phyloP scores from a whole-genome alignment of 257 asterid genomes.

The Oldenlandia corymbosa region DNA sequence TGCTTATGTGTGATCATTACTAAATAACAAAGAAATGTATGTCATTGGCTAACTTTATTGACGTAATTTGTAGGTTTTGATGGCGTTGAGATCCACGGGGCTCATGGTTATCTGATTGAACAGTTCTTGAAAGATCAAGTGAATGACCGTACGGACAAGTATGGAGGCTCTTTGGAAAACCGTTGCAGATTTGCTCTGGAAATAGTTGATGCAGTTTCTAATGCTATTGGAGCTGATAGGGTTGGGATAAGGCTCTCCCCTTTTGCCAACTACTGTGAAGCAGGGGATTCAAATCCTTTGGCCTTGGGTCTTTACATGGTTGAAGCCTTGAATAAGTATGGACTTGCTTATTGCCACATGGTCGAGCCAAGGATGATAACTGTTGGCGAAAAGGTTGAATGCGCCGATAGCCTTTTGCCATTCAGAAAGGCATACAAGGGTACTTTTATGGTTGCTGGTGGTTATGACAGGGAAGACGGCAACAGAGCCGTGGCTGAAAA shows the following conservation, averaged over 20 bases:
- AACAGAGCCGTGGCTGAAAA: conserved; percentile 47
- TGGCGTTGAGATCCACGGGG: conserved; percentile 77
- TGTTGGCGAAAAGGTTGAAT: conserved; percentile 18
- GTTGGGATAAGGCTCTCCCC: conserved; percentile 81
- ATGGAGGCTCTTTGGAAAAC: conserved; percentile 63
- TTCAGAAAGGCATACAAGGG: conserved; percentile 60
- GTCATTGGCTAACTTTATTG: background rate
- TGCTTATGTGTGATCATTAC: background rate
- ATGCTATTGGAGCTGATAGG: conserved; percentile 43
- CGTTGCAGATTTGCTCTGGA: conserved; percentile 64
- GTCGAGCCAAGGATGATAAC: conserved; percentile 56
- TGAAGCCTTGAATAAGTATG: conserved; percentile 38
- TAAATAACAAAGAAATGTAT: too few species aligned
- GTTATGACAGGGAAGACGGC: conserved; percentile 56
- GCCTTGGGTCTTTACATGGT: conserved; percentile 56
- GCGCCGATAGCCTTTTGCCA: conserved; percentile 38
- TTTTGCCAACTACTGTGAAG: conserved; percentile 32
- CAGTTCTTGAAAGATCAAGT: conserved; percentile 65
- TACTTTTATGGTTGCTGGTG: conserved; percentile 62
- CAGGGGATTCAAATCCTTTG: conserved; percentile 51
- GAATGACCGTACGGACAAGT: conserved; percentile 59
- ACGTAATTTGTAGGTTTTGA: conserved; percentile 45
- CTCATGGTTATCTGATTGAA: conserved; percentile 61
- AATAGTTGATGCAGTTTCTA: conserved; percentile 38
- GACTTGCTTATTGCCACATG: conserved; percentile 58